These are phyloP conservation scores for Melaleuca alternifolia DNA, from an alignment of 345 rosid genomes.

Conservation along the genomic window DNA sequence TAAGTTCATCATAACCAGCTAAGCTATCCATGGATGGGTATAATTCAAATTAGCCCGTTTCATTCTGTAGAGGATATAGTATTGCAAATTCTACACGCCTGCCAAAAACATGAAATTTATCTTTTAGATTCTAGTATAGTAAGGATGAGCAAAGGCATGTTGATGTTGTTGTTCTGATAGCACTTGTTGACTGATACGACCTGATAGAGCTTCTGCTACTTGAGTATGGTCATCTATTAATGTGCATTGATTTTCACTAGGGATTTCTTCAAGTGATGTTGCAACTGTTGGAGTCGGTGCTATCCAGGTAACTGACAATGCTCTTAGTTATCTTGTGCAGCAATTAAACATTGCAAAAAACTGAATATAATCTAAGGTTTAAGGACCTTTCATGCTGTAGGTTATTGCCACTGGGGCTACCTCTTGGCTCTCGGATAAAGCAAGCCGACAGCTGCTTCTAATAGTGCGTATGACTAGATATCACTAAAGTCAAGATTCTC, in stretches of 20 bases:
- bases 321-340: neutral
- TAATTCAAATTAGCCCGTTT: neutral
- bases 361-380: neutral
- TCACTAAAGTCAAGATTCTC: neutral
- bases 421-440: conserved; percentile 74
- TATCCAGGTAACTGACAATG: conserved; percentile 55
- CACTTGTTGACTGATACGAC: neutral
- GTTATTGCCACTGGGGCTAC: conserved; percentile 69
- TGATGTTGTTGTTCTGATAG: neutral
- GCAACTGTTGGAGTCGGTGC: conserved; percentile 77
- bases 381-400: conserved; percentile 17
- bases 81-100: neutral
- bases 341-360: neutral
- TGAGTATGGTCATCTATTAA: neutral
- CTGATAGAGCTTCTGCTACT: neutral
- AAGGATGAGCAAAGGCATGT: neutral
- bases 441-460: conserved; percentile 84
- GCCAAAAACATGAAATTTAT: neutral
- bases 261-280: conserved; percentile 51
- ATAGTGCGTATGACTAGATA: conserved; percentile 33
- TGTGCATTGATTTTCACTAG: conserved; percentile 20
- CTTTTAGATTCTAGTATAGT: neutral
- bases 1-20: too few relatives aligned
- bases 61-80: neutral
- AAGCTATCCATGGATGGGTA: too few relatives aligned